Evolutionary conservation across 495 filamentous ascomycete species (phyloP), one percentile per base, ranked within the genome.

Genomic region (Aspergillus sclerotiicarbonarius): DNA sequence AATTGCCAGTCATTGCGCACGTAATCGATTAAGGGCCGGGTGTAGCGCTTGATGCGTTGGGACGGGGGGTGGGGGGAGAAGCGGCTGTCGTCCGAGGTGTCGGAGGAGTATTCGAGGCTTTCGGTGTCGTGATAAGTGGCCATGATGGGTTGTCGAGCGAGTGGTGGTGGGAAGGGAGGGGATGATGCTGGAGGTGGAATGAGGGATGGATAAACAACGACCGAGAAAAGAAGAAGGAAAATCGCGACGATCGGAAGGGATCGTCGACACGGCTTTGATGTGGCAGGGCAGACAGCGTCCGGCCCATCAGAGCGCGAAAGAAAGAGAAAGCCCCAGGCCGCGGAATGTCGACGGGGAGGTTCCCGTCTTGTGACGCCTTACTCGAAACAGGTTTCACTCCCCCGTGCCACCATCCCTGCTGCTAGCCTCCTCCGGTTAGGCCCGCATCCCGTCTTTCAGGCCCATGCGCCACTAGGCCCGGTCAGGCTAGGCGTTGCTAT

Each of bases 1-100:
- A 59, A 53, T 62, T 76, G 71, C 79, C 80, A 81, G 49, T 72
- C 76, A 56, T 82, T 82, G 18, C 70, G 71, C 15, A 74, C 71
- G 21, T 68, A 73, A 51, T 80, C 67, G 56, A 82, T 72, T 12
- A 83, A 64, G 2, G 79, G 78, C 8, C 69, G 64, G 6, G 68
- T 58, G 56, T 62, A 55, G 31, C 60, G 60, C 12, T 63, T 16
- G 19, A 66, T 39, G 8, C 61, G 61, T 4, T 44, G 51, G 32
- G 63, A 35, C n/a, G n/a, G n/a, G 12, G 59, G 37, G 49, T 49
- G 43, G 35, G 59, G 30, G 21, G 39, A 43, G 7, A 45, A 46
- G 20, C 43, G 43, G 6, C 45, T 59, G 55, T 62, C 56, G 30
- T 62, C 46, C 49, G 56, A 60, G 54, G 56, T 53, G 52, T 65